Evolutionary conservation across 1,139 yeast species (phyloP).

Genomic region (Magnusiomyces suaveolens): DNA sequence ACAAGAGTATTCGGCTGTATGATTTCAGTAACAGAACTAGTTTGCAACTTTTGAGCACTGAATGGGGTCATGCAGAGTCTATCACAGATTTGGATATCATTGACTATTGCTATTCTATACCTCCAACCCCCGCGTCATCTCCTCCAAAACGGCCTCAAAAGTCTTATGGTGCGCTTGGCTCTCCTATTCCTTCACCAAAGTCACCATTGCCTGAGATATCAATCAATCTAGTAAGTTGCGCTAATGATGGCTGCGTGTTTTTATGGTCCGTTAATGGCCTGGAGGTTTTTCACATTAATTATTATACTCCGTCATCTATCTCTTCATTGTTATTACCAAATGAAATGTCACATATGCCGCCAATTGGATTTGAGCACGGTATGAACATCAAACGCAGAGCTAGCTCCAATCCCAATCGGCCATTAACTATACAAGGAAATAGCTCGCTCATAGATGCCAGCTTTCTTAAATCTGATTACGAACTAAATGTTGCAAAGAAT

Average conservation of each 20-base stretch:
- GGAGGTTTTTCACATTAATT: not conserved
- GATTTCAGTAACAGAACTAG: constrained; percentile 40
- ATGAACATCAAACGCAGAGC: not conserved
- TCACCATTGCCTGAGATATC: not conserved
- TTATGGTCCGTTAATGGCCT: constrained; percentile 19
- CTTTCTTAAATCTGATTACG: not conserved
- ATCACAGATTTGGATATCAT: constrained; percentile 37
- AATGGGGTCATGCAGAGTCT: constrained; percentile 61
- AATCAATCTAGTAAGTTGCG: constrained; percentile 22
- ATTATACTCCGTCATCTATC: not conserved
- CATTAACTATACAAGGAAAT: not conserved
- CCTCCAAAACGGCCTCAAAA: constrained; percentile 18
- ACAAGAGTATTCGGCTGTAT: constrained; percentile 48
- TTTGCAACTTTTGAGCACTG: constrained; percentile 32
- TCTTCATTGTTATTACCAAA: not conserved
- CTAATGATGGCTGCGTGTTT: constrained; percentile 26
- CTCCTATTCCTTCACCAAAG: not conserved
- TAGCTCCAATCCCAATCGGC: not conserved
- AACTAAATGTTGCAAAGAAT: not conserved
- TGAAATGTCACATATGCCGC: not conserved
- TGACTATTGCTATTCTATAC: not conserved
- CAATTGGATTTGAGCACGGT: not conserved
- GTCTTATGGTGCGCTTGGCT: constrained; percentile 7
- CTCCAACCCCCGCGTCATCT: not conserved
- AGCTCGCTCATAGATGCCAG: not conserved